Evolutionary conservation across 1,284 basidiomycete genomes (phyloP).

Genomic region (Leccinum angustisporum): DNA sequence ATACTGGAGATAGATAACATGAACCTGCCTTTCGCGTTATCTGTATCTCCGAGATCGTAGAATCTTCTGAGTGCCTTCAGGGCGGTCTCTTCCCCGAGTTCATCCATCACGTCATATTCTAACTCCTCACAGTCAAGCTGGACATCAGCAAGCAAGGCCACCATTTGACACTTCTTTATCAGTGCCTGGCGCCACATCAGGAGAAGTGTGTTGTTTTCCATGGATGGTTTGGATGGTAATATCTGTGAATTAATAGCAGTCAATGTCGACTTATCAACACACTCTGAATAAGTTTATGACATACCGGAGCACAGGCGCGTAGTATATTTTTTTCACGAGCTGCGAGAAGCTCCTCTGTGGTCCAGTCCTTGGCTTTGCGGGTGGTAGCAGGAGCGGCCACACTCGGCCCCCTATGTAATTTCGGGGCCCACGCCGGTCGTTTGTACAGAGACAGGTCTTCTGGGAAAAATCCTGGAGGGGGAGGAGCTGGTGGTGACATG

Average conservation of each 20-base stretch:
- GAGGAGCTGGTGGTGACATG: background rate
- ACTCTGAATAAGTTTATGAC: background rate
- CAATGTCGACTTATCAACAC: background rate
- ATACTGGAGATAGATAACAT: background rate
- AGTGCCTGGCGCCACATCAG: background rate
- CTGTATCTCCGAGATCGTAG: background rate
- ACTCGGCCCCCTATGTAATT: background rate
- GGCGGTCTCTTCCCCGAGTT: slow-evolving; percentile 2
- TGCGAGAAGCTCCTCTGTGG: background rate
- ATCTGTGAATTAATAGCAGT: background rate
- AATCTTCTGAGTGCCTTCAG: slow-evolving; percentile 35
- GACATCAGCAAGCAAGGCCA: slow-evolving; percentile 1
- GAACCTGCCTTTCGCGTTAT: background rate
- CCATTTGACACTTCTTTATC: background rate
- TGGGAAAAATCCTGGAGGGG: slow-evolving; percentile 6
- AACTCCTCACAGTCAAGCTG: slow-evolving; percentile 6
- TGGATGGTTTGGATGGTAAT: background rate
- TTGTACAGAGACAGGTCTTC: slow-evolving; percentile 5
- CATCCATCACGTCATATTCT: background rate
- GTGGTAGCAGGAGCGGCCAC: background rate
- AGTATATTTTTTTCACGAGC: background rate
- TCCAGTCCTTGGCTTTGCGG: background rate
- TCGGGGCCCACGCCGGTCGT: background rate
- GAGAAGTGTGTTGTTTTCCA: background rate
- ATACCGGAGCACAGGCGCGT: slow-evolving; percentile 4